These are phyloP conservation scores for Claviceps spartinae DNA, from an alignment of 2,329 filamentous ascomycete species.

Conservation along the genomic window DNA sequence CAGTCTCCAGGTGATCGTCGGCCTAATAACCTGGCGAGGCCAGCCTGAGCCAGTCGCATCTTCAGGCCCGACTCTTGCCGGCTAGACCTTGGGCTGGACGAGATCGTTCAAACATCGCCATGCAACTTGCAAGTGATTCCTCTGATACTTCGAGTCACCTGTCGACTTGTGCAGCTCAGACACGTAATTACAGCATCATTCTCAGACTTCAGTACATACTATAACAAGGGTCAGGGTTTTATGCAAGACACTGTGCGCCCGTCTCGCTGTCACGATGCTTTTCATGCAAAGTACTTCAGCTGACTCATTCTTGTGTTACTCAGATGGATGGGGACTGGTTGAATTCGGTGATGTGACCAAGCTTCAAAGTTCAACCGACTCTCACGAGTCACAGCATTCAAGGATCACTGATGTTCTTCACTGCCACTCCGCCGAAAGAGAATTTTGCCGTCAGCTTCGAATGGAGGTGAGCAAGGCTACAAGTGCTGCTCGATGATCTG, in stretches of 20 bases:
- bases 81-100: slow-evolving; percentile 5
- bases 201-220: neutral
- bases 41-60: slow-evolving; percentile 23
- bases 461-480: neutral
- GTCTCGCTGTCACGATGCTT: neutral
- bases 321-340: neutral
- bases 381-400: neutral
- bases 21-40: slow-evolving; percentile 12
- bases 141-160: neutral
- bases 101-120: neutral
- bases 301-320: neutral
- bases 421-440: neutral
- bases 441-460: neutral
- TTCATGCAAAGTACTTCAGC: neutral
- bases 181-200: neutral
- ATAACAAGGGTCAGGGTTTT: neutral
- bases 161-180: neutral
- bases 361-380: neutral
- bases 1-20: slow-evolving; percentile 12
- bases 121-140: neutral
- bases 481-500: neutral
- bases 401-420: neutral
- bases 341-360: neutral
- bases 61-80: slow-evolving; percentile 5
- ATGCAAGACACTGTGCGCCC: neutral